Evolutionary conservation across 768 basidiomycete species (phyloP), one percentile per base, ranked within the genome.

Genomic region (Suillus hirtellus): DNA sequence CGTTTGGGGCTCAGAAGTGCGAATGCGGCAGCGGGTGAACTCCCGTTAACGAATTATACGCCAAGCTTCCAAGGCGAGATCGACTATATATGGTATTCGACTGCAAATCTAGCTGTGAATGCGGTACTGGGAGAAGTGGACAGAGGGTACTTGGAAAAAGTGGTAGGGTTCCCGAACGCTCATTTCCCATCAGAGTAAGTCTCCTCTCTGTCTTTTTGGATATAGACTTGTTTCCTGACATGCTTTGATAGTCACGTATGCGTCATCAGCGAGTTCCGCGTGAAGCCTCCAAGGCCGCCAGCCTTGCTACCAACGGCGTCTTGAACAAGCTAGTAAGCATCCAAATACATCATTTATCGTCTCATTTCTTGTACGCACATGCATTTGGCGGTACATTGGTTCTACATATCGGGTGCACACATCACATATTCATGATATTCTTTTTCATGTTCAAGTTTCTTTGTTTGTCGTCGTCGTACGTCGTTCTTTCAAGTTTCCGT

Each of bases 151-250:
- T 73, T 98, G 73, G 87, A 90, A 67, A 93, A 93, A 79, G 87
- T 87, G 19, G 96, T 98, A 52, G 97, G 97, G 43, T 99, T 99
- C 83, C 97, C 97, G 35, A 96, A 98, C 75, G 86, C 89, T 2
- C 94, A 98, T 73, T 97, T 95, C 83, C 95, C 96, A 27, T 96
- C 95, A 64, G 96, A 98, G 95, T 98, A 76, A 73, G 94, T 89
- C 17, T 53, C 64, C 62, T 62, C 50, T 54, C 42, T 49, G 44
- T 53, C 62, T 56, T 66, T 60, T 58, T 54, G 60, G 7, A 47
- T 63, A 62, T 50, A 35, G 52, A 34, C 47, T 4, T 21, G 14
- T 38, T 35, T 63, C 64, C 56, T 58, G 21, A 60, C 38, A 64
- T 40, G 65, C 56, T 60, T 31, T 70, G 70, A 42, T 67, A 93